Evolutionary conservation across 495 filamentous ascomycete species (phyloP), one percentile per base, ranked within the genome.

Genomic region (Venustampulla echinocandica): DNA sequence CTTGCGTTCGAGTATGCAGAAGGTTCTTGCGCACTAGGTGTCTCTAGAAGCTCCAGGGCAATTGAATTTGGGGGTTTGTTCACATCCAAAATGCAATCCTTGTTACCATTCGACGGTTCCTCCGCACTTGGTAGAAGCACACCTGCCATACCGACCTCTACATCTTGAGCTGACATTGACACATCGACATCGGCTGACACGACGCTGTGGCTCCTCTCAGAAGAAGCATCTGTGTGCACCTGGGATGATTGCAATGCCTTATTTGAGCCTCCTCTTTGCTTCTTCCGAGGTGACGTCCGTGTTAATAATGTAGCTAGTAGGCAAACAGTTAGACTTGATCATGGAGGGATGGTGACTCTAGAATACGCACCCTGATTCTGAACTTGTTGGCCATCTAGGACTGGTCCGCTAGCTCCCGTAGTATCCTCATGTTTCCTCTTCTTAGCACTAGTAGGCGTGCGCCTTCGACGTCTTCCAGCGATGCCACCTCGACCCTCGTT

Each of bases 361-460:
- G 39, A 4, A 1, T 19, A 7, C 6, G 6, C 36, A 28, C 38
- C 45, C 27, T 50, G 46, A 37, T 46, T 54, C 15, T 44, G n/a
- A 40, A 28, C 35, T 22, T 47, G 24, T 21, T 59, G 58, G 21
- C 24, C 58, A 34, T 55, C 40, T 28, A 45, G 42, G 4, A 59
- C 38, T 11, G 50, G 20, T 28, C 54, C 52, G 7, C n/a, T 3
- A 23, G 50, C 46, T 23, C 43, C 32, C 20, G 20, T 35, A 17
- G 51, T 46, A 1, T 36, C 30, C 38, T 52, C 37, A 42, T 53
- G 47, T 36, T 43, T 63, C n/a, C 58, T 56, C 46, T 61, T 61
- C 42, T 61, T 65, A 17, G 27, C 45, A 32, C 40, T 46, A 42
- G 44, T 56, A 28, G 33, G 42, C 39, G 21, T 15, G 15, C 44